Evolutionary conservation across 1,284 basidiomycete genomes (phyloP).

Genomic region (Malassezia dermatis): DNA sequence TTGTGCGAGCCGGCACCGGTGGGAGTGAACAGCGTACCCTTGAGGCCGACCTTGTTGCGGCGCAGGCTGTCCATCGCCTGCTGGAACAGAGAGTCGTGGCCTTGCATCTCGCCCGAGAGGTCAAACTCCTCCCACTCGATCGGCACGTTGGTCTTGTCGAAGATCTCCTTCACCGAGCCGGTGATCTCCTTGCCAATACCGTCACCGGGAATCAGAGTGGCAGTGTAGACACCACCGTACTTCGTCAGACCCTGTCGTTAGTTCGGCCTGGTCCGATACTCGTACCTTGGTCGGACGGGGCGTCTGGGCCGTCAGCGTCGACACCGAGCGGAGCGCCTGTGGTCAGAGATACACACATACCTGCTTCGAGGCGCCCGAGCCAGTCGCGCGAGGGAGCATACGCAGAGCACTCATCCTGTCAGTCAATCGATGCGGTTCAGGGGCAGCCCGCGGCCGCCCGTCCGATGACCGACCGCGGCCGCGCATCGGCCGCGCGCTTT

Average conservation of each 20-base stretch:
- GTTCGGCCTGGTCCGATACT: not conserved
- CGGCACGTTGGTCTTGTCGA: slow-evolving; percentile 90
- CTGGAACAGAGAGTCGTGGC: slow-evolving; percentile 89
- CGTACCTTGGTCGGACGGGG: slow-evolving; percentile 63
- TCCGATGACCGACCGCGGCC: not conserved
- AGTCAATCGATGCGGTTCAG: not conserved
- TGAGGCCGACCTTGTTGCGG: slow-evolving; percentile 95
- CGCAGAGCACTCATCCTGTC: slow-evolving; percentile 8
- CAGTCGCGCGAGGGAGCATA: slow-evolving; percentile 11
- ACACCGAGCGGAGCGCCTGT: slow-evolving; percentile 52
- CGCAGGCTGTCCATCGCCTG: slow-evolving; percentile 82
- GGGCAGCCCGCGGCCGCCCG: slow-evolving; percentile 1
- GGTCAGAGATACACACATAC: slow-evolving; percentile 14
- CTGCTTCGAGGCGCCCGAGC: slow-evolving; percentile 7
- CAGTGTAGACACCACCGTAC: slow-evolving; percentile 70
- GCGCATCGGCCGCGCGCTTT: not conserved
- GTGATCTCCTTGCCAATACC: slow-evolving; percentile 87
- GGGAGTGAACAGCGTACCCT: slow-evolving; percentile 98
- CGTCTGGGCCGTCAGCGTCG: slow-evolving; percentile 69
- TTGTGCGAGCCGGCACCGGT: slow-evolving; percentile 92
- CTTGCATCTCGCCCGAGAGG: slow-evolving; percentile 88
- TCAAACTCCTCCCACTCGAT: slow-evolving; percentile 99
- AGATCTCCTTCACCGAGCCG: slow-evolving; percentile 97
- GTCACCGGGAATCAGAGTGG: slow-evolving; percentile 47
- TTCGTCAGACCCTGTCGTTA: slow-evolving; percentile 66